Base-by-base conservation (phyloP, 2,329 filamentous ascomycete species). In the Neopestalotiopsis sp. region DNA sequence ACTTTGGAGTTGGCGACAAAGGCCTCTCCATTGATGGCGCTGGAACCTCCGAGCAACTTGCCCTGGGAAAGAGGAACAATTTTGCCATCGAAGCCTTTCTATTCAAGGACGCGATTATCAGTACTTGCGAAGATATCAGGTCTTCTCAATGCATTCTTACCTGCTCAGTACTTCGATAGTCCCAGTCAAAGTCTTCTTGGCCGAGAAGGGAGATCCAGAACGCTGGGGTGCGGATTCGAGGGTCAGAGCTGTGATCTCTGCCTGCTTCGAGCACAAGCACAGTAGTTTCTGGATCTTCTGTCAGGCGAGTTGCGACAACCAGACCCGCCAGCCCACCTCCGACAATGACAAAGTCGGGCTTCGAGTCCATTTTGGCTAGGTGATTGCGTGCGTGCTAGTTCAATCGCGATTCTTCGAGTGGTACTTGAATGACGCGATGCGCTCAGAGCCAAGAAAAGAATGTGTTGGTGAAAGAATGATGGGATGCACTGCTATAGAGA, bases 211-310 rank as follows among this genome's bases (percentile, higher is more conserved):
- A 66, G 20, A 57, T 38, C 68, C 68, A 69, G 6, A 67, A 45
- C 10, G 56, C 68, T n/a, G 68, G 68, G 12, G 64, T 67, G 17
- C 28, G 42, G 30, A 67, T 67, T 17, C 62, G 40, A 49, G 58
- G 65, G 49, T 69, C 68, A 24, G 4, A 1, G 20, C 56, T 58
- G 20, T 58, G 20, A 30, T 58, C 56, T 2, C 70, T 66, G 0
- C 83, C 83, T 32, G 83, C 84, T 73, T 86, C 83, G 24, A 86
- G 75, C 0, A 85, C 81, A 9, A 79, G 80, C 20, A 88, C 79
- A 4, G 76, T 74, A 69, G 83, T 68, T 42, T 77, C 17, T 34
- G 59, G 59, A 40, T 62, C 34, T 32, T 62, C 59, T 3, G 59
- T 40, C n/a, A 62, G 17, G n/a, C 59, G 59, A 20, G 59, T 32